Base-by-base conservation (phyloP, 75 land plant species). In the Sequoiadendron giganteum region DNA sequence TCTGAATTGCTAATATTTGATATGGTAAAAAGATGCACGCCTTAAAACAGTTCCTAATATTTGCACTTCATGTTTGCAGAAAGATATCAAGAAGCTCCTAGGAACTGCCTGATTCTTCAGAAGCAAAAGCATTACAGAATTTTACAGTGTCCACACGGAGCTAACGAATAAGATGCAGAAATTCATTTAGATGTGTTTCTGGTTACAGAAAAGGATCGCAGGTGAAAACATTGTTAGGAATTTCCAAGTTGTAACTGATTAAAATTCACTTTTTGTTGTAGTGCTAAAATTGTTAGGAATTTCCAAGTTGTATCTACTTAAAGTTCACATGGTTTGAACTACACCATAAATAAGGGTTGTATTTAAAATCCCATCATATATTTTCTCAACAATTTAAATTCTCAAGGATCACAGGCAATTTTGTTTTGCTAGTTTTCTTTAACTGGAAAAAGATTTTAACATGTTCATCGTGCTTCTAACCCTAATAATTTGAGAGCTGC, bases 51-150 rank as follows among this genome's bases (percentile, higher is more conserved):
- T 11, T 5, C 1, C 36, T 82, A n/a, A 82, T 82, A 47, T 47
- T 47, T 47, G 47, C 6, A 4, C 5, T 82, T 81, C 87, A 40
- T 30, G 21, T 45, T 87, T 88, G 90, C 91, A 91, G 92, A 89
- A 93, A 56, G 89, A 93, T 84, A 91, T 93, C n/a, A 89, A 89
- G 70, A 87, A 90, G 83, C 89, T 89, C 55, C 45, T 91, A 89
- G 88, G 87, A 65, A 84, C 89, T 39, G 78, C 86, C 19, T 90
- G 32, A 87, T 82, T 25, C 84, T 45, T n/a, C 48, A 28, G 14
- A 25, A n/a, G 0, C 1, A 48, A 13, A 47, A 45, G 11, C 4
- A n/a, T 45, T 82, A 25, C 48, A 82, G 32, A 6, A 25, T 82
- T 21, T 43, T 45, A n/a, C 21, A 25, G 34, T 75, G 36, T 14